Conservation (phyloP, 2,329 filamentous ascomycete genomes). For the Venturia effusa region DNA sequence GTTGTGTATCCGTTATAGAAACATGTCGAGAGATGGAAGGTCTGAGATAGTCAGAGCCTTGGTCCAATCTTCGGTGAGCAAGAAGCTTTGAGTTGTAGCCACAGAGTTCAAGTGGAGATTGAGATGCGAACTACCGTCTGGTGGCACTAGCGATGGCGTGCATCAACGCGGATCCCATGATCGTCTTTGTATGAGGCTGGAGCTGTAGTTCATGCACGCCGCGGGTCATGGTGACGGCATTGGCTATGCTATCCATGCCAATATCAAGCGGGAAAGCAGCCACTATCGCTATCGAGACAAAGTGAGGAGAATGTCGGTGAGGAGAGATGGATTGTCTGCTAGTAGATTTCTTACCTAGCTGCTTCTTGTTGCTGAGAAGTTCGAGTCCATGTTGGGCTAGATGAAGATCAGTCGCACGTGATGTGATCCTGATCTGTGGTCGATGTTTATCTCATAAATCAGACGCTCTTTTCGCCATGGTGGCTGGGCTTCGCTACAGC, state of each 20-base stretch:
- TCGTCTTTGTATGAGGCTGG: not conserved
- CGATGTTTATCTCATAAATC: not conserved
- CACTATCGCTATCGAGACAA: not conserved
- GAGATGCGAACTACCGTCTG: not conserved
- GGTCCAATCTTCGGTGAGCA: too few species aligned
- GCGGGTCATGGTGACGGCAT: not conserved
- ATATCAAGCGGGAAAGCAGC: not conserved
- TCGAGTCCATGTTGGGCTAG: not conserved
- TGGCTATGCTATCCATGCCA: not conserved
- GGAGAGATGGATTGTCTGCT: not conserved
- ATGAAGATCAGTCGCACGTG: not conserved
- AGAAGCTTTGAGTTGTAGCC: too few species aligned
- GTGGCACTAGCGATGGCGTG: not conserved
- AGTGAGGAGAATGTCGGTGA: not conserved
- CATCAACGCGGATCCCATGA: not conserved
- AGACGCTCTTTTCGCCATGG: too few species aligned
- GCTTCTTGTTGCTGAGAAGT: too few species aligned
- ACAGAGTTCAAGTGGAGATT: too few species aligned
- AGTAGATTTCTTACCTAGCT: too few species aligned
- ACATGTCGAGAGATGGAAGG: not conserved
- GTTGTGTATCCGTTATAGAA: not conserved
- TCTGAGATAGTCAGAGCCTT: too few species aligned
- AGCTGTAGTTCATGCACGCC: conserved; percentile 1
- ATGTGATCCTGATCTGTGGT: not conserved
- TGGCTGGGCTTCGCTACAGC: too few species aligned